phyloP scores from a whole-genome alignment of 225 moss, liverwort and hornwort genomes.

The Sphagnum tenellum region DNA sequence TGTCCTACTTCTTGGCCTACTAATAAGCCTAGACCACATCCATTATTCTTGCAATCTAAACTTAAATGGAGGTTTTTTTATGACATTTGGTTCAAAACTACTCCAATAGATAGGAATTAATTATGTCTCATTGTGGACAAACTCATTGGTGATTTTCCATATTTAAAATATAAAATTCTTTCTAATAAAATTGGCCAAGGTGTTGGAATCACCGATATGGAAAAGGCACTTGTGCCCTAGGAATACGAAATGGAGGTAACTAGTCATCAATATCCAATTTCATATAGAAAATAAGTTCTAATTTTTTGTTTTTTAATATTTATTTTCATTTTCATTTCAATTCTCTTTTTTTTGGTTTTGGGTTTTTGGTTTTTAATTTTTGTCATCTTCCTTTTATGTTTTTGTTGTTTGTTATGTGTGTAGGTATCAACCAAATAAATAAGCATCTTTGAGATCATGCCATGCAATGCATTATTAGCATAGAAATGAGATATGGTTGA shows the following conservation, averaged over 20 bases:
- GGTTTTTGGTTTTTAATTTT: not conserved
- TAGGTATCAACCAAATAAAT: not conserved
- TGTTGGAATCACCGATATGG: not conserved
- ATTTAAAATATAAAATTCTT: too few species aligned
- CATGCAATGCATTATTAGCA: not conserved
- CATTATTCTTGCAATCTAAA: not conserved
- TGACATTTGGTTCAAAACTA: not conserved
- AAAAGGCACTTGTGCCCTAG: not conserved
- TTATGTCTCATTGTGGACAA: not conserved
- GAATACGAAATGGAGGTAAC: not conserved
- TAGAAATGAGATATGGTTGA: not conserved
- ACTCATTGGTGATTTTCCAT: not conserved
- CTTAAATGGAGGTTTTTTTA: not conserved
- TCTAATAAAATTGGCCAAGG: not conserved
- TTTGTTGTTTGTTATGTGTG: not conserved
- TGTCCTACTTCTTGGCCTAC: not conserved
- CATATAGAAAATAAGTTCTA: not conserved
- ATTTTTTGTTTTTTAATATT: not conserved
- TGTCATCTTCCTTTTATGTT: not conserved
- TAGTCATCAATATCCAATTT: not conserved
- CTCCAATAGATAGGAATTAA: not conserved
- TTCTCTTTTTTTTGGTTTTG: not conserved
- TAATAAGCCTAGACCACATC: not conserved
- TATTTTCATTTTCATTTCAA: not conserved
- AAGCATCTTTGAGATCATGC: not conserved